A percentile compares a stretch with the other conserved stretches of the same genome.
phyloP scores from a whole-genome alignment of 352 stramenopile genomes.

The Thalassiosira mediterranea region DNA sequence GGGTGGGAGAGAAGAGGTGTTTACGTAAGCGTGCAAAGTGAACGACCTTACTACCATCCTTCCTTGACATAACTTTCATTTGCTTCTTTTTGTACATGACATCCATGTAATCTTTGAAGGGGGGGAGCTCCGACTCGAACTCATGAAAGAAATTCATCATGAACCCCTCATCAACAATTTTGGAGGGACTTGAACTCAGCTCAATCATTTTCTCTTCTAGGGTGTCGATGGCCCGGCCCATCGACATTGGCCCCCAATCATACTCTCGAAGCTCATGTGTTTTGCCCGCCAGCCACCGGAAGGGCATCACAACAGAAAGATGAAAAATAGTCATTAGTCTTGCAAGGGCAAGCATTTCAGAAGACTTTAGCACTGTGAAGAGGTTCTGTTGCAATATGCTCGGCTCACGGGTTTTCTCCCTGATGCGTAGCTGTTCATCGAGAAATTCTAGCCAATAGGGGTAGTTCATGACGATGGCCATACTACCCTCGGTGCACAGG shows the following conservation, averaged over 20 bases:
- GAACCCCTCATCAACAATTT: constrained; percentile 23
- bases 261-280: constrained; percentile 29
- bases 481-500: constrained; percentile 24
- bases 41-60: not conserved
- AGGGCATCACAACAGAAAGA: constrained; percentile 24
- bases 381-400: constrained; percentile 32
- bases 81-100: constrained; percentile 4
- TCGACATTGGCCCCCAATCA: constrained; percentile 17
- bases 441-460: constrained; percentile 38
- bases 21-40: not conserved
- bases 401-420: constrained; percentile 1
- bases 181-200: not conserved
- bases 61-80: constrained; percentile 12
- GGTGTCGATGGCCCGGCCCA: constrained; percentile 23
- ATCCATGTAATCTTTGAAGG: constrained; percentile 13
- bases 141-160: constrained; percentile 25
- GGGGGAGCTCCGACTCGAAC: not conserved
- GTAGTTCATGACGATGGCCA: constrained; percentile 35
- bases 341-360: constrained; percentile 25
- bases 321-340: constrained; percentile 28
- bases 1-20: not conserved
- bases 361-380: constrained; percentile 28
- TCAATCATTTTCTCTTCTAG: constrained; percentile 13
- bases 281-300: constrained; percentile 27
- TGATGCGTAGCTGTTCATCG: constrained; percentile 9